Conservation (phyloP, 257 asterid genomes). For the Nicotiana tomentosiformis region DNA sequence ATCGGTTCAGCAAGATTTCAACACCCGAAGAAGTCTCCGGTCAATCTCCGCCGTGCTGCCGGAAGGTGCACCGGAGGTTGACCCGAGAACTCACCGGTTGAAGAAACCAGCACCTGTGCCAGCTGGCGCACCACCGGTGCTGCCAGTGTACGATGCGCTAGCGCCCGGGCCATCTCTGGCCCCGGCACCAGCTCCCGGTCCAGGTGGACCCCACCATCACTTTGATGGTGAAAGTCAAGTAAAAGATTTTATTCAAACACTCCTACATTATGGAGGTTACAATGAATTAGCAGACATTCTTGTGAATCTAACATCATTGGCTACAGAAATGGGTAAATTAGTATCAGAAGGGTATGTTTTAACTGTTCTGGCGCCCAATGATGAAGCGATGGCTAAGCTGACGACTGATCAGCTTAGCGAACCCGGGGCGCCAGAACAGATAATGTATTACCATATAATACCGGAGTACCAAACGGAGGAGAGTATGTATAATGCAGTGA, state of each 20-base stretch:
- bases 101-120: conserved; percentile 12
- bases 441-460: conserved; percentile 27
- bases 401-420: conserved; percentile 87
- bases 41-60: conserved; percentile 81
- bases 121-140: conserved; percentile 18
- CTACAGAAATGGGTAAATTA: conserved; percentile 84
- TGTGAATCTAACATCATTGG: conserved; percentile 81
- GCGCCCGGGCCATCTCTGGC: conserved; percentile 24
- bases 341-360: conserved; percentile 89
- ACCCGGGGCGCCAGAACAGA: conserved; percentile 96
- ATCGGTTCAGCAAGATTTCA: conserved; percentile 21
- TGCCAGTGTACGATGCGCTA: conserved; percentile 17
- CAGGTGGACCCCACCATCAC: conserved; percentile 87
- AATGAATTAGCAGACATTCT: conserved; percentile 85
- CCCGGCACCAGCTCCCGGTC: conserved; percentile 96
- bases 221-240: conserved; percentile 93
- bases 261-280: conserved; percentile 93
- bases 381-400: conserved; percentile 96
- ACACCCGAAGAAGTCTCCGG: conserved; percentile 52
- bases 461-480: conserved; percentile 24
- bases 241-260: conserved; percentile 83
- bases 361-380: conserved; percentile 91
- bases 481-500: conserved; percentile 51
- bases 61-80: conserved; percentile 82
- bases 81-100: conserved; percentile 56